Conservation (phyloP, 208 protist species). For the Endotrypanum monterogeii region DNA sequence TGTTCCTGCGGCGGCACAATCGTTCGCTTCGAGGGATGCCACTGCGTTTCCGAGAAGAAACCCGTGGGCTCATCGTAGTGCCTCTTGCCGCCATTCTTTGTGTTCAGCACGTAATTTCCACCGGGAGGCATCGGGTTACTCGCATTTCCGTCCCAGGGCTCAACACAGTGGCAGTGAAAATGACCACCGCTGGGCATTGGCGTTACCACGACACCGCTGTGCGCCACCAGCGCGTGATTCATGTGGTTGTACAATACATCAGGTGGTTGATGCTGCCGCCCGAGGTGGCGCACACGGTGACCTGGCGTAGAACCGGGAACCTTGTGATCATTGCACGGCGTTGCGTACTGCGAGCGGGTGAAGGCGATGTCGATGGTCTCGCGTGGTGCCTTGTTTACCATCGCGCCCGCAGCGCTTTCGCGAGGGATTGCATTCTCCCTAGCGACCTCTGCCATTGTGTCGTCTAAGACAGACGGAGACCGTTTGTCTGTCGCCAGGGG, state of each 20-base stretch:
- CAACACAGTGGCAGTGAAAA: background rate
- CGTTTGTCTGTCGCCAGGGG: no score
- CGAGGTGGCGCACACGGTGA: constrained; percentile 40
- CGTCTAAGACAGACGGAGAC: no score
- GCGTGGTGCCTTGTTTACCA: constrained; percentile 2
- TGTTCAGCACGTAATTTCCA: constrained; percentile 64
- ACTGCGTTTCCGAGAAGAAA: constrained; percentile 28
- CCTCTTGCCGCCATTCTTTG: constrained; percentile 60
- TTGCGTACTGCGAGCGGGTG: constrained; percentile 65
- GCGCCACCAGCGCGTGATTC: constrained; percentile 41
- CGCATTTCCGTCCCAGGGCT: constrained; percentile 17
- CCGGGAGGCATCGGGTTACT: constrained; percentile 22
- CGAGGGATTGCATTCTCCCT: background rate
- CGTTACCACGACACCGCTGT: constrained; percentile 20
- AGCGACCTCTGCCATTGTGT: background rate
- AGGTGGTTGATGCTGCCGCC: constrained; percentile 48
- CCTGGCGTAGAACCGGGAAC: constrained; percentile 74
- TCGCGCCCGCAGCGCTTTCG: background rate
- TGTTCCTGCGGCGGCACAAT: constrained; percentile 17
- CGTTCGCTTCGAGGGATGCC: constrained; percentile 34
- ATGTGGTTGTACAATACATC: constrained; percentile 50
- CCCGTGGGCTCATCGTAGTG: constrained; percentile 66
- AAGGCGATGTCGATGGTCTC: constrained; percentile 77
- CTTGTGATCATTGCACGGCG: constrained; percentile 61
- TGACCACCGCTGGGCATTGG: background rate